phyloP scores from a whole-genome alignment of 805 yeast genomes.

The Candida palmyrensis region DNA sequence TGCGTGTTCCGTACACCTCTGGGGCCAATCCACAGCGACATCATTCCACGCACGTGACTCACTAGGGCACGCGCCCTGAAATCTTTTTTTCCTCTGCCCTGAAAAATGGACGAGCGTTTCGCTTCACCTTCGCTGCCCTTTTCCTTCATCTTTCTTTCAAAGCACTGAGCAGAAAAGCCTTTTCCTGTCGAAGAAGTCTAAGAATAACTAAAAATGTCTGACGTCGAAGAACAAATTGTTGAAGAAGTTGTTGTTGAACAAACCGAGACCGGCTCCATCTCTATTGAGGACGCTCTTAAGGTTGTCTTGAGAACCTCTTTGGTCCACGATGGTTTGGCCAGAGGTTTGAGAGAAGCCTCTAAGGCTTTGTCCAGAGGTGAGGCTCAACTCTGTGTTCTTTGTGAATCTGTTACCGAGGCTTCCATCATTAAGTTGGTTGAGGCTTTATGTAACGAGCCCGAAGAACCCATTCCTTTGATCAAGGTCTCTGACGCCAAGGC shows the following conservation, averaged over 20 bases:
- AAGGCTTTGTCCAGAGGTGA: conserved; percentile 97
- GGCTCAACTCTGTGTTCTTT: conserved; percentile 95
- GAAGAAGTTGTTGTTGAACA: conserved; percentile 82
- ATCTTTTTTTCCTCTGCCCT: too few species aligned
- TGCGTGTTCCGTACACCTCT: too few species aligned
- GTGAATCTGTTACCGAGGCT: conserved; percentile 98
- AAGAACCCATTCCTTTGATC: conserved; percentile 93
- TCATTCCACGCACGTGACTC: too few species aligned
- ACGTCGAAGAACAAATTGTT: conserved; percentile 83
- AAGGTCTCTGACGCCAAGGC: conserved; percentile 99
- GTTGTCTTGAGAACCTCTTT: conserved; percentile 97
- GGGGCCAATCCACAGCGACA: too few species aligned
- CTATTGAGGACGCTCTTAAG: conserved; percentile 98
- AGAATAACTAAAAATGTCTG: conserved; percentile 63
- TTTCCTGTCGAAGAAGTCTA: conserved; percentile 71
- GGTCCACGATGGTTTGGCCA: conserved; percentile 99
- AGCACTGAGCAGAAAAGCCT: conserved; percentile 52
- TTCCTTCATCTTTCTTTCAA: conserved; percentile 7
- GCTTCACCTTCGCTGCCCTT: conserved; percentile 5
- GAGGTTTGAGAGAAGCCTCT: conserved; percentile 99
- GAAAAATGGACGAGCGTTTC: too few species aligned
- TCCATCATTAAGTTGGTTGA: conserved; percentile 95
- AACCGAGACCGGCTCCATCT: conserved; percentile 82
- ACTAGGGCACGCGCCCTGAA: too few species aligned
- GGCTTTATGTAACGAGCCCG: conserved; percentile 98